Evolutionary conservation across 257 asterid genomes (phyloP), one percentile per base, ranked within the genome.

Genomic region (Echites panduratus): DNA sequence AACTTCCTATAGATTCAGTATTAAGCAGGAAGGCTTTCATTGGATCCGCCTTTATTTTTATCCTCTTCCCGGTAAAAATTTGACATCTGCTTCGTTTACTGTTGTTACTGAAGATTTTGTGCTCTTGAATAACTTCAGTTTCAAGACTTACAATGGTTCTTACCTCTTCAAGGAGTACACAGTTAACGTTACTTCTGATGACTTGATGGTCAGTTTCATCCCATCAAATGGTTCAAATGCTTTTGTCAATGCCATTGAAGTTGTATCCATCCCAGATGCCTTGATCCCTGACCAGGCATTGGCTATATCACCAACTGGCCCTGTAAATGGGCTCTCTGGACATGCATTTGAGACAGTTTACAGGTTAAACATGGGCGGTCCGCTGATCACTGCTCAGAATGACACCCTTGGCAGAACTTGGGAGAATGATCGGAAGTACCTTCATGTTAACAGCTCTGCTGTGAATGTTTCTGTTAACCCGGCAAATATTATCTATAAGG

Each of bases 291-390:
- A 81, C 27, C 82, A 77, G 68, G 82, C 82, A 4, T 57, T 65
- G 52, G 44, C 73, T 38, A 63, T 77, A 70, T 68, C 85, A 71
- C 88, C 82, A 20, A 16, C 73, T 32, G 84, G 76, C 19, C 75
- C 80, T 70, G 57, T 81, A 63, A 58, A 56, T 66, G 88, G 88
- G 44, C 85, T 84, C 71, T 72, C 82, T 35, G 71, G 41, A 27
- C 79, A 24, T 20, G 82, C 88, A 43, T 74, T 81, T 0, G 88
- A 84, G 68, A 79, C 84, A 22, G 80, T 81, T 65, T 81, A 84
- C 73, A 83, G 88, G 70, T 70, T 84, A 53, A 84, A 84, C 65
- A 84, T 84, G 88, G 88, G 88, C 0, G 88, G 88, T 41, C 85
- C 85, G 16, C 57, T 76, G 29, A 68, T 84, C 62, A 81, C 84